Evolutionary conservation across 768 basidiomycete genomes (phyloP).

Genomic region (Phanerochaete carnosa): DNA sequence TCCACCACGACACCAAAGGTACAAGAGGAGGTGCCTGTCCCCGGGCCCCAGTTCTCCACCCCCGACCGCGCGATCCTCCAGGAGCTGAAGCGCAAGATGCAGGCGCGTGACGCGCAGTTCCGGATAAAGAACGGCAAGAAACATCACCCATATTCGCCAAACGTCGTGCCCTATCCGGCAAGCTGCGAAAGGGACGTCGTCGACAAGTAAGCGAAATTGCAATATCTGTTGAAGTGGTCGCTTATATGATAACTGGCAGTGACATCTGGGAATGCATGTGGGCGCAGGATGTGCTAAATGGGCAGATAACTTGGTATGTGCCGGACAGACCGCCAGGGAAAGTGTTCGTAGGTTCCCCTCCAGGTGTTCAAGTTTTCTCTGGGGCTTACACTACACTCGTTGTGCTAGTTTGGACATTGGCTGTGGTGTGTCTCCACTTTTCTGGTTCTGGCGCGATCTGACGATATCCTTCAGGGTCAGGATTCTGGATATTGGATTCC

Average conservation of each 20-base stretch:
- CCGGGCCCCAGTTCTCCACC: slow-evolving; percentile 46
- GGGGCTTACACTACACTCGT: not conserved
- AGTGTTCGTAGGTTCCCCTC: slow-evolving; percentile 48
- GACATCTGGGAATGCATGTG: slow-evolving; percentile 68
- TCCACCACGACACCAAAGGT: not conserved
- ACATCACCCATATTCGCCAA: slow-evolving; percentile 49
- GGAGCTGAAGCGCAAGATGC: slow-evolving; percentile 50
- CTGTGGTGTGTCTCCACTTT: slow-evolving; percentile 56
- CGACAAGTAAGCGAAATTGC: slow-evolving; percentile 53
- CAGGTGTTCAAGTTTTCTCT: not conserved
- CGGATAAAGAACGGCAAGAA: slow-evolving; percentile 45
- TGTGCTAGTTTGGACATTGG: slow-evolving; percentile 60
- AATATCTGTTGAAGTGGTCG: slow-evolving; percentile 4
- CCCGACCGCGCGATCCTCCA: slow-evolving; percentile 59
- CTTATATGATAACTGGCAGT: slow-evolving; percentile 30
- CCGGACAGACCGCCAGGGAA: slow-evolving; percentile 56
- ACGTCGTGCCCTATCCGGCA: slow-evolving; percentile 66
- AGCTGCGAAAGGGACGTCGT: slow-evolving; percentile 60
- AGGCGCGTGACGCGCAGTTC: slow-evolving; percentile 56
- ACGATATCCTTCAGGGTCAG: slow-evolving; percentile 46
- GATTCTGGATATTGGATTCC: slow-evolving; percentile 67
- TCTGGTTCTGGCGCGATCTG: not conserved
- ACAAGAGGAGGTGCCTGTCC: not conserved
- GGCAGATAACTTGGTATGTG: slow-evolving; percentile 62
- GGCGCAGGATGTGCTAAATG: slow-evolving; percentile 32